These are phyloP conservation scores for Colletotrichum sidae DNA, from an alignment of 2,329 filamentous ascomycete genomes.

Conservation along the genomic window DNA sequence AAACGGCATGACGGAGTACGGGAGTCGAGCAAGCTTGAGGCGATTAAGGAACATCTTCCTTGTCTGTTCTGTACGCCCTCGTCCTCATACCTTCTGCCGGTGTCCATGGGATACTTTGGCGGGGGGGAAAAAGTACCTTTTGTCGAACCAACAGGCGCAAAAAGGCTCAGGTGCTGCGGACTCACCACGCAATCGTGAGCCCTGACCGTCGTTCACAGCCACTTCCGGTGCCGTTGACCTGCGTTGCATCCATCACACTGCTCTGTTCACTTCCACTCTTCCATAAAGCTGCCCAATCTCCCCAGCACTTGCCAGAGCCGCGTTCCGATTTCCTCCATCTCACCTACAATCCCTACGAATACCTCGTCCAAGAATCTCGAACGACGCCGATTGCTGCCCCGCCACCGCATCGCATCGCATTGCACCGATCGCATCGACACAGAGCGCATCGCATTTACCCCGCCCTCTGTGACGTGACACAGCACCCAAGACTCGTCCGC, in stretches of 20 bases:
- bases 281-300: conserved; percentile 8
- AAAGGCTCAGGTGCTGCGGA: too few relatives aligned
- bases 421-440: too few relatives aligned
- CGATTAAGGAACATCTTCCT: background rate
- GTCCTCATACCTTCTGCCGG: background rate
- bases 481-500: conserved; percentile 2
- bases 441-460: conserved; percentile 4
- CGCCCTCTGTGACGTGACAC: conserved; percentile 24
- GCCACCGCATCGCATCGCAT: conserved; percentile 2
- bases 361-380: too few relatives aligned
- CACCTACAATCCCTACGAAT: background rate
- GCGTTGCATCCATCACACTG: background rate
- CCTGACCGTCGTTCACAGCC: background rate
- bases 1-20: background rate
- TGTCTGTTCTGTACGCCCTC: background rate
- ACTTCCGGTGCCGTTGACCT: background rate
- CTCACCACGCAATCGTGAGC: too few relatives aligned
- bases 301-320: conserved; percentile 2
- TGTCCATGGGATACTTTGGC: too few relatives aligned
- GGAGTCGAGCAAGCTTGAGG: background rate
- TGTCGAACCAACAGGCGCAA: background rate
- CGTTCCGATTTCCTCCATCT: conserved; percentile 1
- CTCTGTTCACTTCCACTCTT: background rate
- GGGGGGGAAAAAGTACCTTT: background rate
- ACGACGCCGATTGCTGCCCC: conserved; percentile 7